phyloP scores from a whole-genome alignment of 169 alveolate genomes.

The Toxoplasma gondii region DNA sequence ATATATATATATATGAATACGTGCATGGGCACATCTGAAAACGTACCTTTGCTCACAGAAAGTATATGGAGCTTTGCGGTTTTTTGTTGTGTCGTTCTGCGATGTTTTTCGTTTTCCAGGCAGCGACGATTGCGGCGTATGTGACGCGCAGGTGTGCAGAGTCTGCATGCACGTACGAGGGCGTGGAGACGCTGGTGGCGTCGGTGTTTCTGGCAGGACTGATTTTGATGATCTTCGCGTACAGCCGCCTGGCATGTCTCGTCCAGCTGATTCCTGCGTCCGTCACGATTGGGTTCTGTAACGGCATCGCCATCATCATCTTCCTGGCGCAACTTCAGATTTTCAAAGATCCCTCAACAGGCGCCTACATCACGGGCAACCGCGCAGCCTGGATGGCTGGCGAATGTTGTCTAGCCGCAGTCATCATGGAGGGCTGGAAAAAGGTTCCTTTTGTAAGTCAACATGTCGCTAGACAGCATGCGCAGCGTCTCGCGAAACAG shows the following conservation, averaged over 20 bases:
- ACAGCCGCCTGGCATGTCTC: constrained; percentile 76
- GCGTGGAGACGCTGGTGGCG: constrained; percentile 65
- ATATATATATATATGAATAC: background rate
- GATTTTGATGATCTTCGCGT: constrained; percentile 75
- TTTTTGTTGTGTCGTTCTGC: too few species aligned
- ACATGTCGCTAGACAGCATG: background rate
- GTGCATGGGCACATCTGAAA: background rate
- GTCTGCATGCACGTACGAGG: background rate
- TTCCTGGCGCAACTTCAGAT: constrained; percentile 83
- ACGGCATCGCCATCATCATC: constrained; percentile 76
- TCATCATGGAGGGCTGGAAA: background rate
- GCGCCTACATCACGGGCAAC: constrained; percentile 74
- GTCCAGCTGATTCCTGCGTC: constrained; percentile 82
- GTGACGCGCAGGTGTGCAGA: constrained; percentile 78
- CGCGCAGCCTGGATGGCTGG: constrained; percentile 38
- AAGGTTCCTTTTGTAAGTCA: background rate
- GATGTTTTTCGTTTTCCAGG: background rate
- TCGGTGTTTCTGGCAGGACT: constrained; percentile 77
- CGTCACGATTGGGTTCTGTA: constrained; percentile 83
- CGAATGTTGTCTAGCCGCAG: background rate
- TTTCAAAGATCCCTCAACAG: constrained; percentile 77
- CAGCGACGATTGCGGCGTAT: constrained; percentile 49
- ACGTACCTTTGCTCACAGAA: too few species aligned
- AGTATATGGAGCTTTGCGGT: too few species aligned
- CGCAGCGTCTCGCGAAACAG: background rate